phyloP scores from a whole-genome alignment of 2,329 filamentous ascomycete species.

The Cercospora sp. region DNA sequence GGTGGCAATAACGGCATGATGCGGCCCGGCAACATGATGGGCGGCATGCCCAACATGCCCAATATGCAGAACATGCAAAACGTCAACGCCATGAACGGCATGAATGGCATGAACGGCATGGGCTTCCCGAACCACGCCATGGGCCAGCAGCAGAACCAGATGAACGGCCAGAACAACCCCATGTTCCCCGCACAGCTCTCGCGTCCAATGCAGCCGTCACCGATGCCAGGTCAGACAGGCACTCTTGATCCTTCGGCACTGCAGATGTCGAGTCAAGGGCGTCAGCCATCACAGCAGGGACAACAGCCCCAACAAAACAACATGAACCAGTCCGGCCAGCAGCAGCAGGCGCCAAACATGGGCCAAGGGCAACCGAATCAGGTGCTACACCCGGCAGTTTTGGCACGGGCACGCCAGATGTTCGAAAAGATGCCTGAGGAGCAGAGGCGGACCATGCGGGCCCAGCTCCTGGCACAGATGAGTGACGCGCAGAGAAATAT shows the following conservation, averaged over 20 bases:
- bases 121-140: conserved; percentile 19
- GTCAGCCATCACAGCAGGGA: conserved; percentile 26
- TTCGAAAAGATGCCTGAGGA: conserved; percentile 31
- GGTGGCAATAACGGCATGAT: conserved; percentile 19
- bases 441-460: conserved; percentile 27
- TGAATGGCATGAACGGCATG: conserved; percentile 27
- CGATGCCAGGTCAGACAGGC: conserved; percentile 25
- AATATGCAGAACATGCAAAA: conserved; percentile 38
- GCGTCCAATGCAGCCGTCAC: conserved; percentile 34
- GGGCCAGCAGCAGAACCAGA: conserved; percentile 26
- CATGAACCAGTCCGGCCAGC: conserved; percentile 20
- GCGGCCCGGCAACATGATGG: conserved; percentile 37
- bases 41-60: conserved; percentile 24
- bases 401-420: conserved; percentile 25
- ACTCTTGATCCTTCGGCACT: conserved; percentile 32
- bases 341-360: conserved; percentile 22
- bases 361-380: conserved; percentile 17
- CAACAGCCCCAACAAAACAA: conserved; percentile 24
- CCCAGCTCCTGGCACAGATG: conserved; percentile 25
- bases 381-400: conserved; percentile 18
- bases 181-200: conserved; percentile 32
- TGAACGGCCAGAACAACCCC: conserved; percentile 27
- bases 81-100: conserved; percentile 25
- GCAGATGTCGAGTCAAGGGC: conserved; percentile 22
- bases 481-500: conserved; percentile 26